phyloP scores from a whole-genome alignment of 441 rosid genomes.

The Pelargonium australe region DNA sequence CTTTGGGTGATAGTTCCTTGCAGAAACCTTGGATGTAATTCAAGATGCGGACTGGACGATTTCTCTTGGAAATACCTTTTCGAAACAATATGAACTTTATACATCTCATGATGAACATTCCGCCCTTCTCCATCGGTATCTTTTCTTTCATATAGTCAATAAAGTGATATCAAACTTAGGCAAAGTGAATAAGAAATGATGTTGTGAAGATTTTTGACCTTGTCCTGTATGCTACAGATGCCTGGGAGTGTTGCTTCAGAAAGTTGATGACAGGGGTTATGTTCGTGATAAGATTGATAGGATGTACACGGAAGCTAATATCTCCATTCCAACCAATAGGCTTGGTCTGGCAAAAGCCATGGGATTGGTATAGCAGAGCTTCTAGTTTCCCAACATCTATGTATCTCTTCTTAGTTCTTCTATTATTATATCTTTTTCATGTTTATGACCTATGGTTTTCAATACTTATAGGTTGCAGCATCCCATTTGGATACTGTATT shows the following conservation, averaged over 20 bases:
- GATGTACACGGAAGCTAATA: constrained; percentile 91
- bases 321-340: constrained; percentile 78
- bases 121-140: constrained; percentile 89
- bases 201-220: neutral
- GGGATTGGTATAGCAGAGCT: constrained; percentile 69
- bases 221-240: constrained; percentile 50
- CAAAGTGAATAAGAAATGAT: neutral
- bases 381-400: constrained; percentile 15
- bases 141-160: constrained; percentile 18
- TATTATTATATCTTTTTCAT: constrained; percentile 1
- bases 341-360: constrained; percentile 99
- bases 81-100: constrained; percentile 77
- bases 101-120: constrained; percentile 79
- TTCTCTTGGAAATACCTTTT: constrained; percentile 85
- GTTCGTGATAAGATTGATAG: constrained; percentile 82
- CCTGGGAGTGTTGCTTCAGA: constrained; percentile 92
- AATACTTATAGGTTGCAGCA: constrained; percentile 78
- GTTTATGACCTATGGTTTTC: constrained; percentile 21
- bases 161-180: constrained; percentile 1
- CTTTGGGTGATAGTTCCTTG: constrained; percentile 66
- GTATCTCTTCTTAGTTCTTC: neutral
- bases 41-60: constrained; percentile 81
- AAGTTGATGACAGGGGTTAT: constrained; percentile 79
- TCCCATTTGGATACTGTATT: constrained; percentile 93
- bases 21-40: constrained; percentile 95